A percentile compares a stretch with the other conserved stretches of the same genome.
These are phyloP conservation scores for Capniomyces stellatus DNA, from an alignment of 371 early-diverging fungal species.

Conservation along the genomic window DNA sequence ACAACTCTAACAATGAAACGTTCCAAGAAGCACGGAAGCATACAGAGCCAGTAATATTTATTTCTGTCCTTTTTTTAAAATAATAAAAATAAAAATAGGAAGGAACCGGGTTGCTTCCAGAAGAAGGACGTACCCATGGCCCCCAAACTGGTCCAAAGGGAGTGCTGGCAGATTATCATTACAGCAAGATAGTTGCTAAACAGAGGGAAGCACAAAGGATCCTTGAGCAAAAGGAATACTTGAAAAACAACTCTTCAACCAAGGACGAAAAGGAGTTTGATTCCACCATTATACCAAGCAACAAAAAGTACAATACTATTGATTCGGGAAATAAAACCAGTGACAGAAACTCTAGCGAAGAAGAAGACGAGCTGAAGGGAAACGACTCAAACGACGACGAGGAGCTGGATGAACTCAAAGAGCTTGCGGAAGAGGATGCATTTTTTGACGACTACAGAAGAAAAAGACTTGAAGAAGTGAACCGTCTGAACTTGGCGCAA, in stretches of 20 bases:
- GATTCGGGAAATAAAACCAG: not conserved
- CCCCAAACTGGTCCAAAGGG: conserved; percentile 27
- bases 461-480: conserved; percentile 11
- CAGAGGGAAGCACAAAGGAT: conserved; percentile 3
- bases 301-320: not conserved
- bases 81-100: no score
- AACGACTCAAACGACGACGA: not conserved
- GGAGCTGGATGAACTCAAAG: no score
- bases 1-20: no score
- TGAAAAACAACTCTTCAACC: conserved; percentile 4
- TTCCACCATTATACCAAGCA: not conserved
- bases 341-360: not conserved
- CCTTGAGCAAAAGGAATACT: not conserved
- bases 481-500: not conserved
- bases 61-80: no score
- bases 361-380: not conserved
- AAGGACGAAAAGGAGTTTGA: not conserved
- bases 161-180: conserved; percentile 23
- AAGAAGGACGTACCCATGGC: conserved; percentile 5
- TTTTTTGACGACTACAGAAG: conserved; percentile 15
- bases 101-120: no score
- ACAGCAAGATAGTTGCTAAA: not conserved
- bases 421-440: conserved; percentile 7
- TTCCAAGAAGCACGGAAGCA: no score
- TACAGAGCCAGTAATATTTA: no score